Evolutionary conservation across 768 basidiomycete species (phyloP), one percentile per base, ranked within the genome.

Genomic region (Podaxis rugospora): DNA sequence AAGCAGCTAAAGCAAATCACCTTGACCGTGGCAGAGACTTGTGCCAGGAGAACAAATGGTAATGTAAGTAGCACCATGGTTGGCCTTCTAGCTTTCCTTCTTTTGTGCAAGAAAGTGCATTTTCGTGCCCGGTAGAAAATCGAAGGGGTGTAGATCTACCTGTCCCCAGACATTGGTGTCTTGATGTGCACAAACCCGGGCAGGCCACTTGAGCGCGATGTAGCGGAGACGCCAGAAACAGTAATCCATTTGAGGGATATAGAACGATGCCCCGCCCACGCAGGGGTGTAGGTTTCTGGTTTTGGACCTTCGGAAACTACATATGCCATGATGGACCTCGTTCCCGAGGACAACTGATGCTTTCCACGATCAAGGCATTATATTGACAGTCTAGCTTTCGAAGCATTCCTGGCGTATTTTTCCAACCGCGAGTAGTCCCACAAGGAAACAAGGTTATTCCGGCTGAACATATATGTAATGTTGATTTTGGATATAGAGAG

Each of bases 1-100:
- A 58, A 51, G 57, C 57, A 50, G 36, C 57, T 58, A 51, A 40
- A 58, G 57, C 25, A 50, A 51, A 58, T 58, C 57, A 58, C 11
- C 32, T 9, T 7, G 36, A 23, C 23, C 11, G 32, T 27, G 10
- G 14, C 21, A 37, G 18, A 37, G 28, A 14, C 18, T 7, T 18
- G 42, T 5, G 14, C 42, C 42, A 36, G 28, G 9, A 13, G 40
- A 37, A 37, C 52, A 54, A 28, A 54, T 13, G 18, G 4, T 39
- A 11, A 53, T 53, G n/a, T 36, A n/a, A 21, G n/a, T 32, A 50
- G 18, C 21, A 40, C 21, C 13, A 27, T 28, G 49, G 32, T 57
- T 46, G 47, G 21, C 27, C 55, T 46, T 46, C 44, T 16, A 49
- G 32, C 28, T 58, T 50, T 58, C 36, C 47, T 37, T 39, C n/a